Evolutionary conservation across 2,329 filamentous ascomycete species (phyloP).

Genomic region (Colletotrichum tanaceti): DNA sequence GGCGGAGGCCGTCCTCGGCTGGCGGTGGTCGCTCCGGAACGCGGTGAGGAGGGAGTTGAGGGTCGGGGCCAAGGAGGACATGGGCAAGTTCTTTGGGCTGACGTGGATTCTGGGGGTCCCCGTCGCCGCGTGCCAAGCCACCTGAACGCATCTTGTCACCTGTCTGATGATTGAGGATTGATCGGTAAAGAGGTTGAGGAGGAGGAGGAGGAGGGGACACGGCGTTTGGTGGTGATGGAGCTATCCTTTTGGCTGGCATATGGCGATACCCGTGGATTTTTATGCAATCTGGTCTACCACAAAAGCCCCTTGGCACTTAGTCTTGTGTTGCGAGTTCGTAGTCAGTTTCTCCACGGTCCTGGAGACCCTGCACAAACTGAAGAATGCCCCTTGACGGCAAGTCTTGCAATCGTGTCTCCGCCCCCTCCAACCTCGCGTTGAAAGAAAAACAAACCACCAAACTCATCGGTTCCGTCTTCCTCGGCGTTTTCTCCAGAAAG

Average conservation of each 20-base stretch:
- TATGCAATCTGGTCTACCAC: too few relatives aligned
- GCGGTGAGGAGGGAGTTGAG: constrained; percentile 41
- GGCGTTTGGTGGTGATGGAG: neutral
- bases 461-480: neutral
- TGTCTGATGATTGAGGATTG: too few relatives aligned
- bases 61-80: constrained; percentile 43
- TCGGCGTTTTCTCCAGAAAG: constrained; percentile 2
- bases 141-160: too few relatives aligned
- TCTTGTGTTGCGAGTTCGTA: too few relatives aligned
- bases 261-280: neutral
- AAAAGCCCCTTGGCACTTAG: too few relatives aligned
- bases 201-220: too few relatives aligned
- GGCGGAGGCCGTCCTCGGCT: constrained; percentile 19
- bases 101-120: constrained; percentile 44
- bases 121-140: neutral
- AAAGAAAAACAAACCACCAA: constrained; percentile 23
- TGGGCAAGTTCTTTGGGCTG: constrained; percentile 45
- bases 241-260: neutral
- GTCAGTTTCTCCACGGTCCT: too few relatives aligned
- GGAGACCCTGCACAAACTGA: neutral
- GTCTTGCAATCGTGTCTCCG: constrained; percentile 16
- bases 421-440: constrained; percentile 5
- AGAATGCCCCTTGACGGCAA: constrained; percentile 7
- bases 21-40: constrained; percentile 29
- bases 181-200: too few relatives aligned